Conservation (phyloP, 2,329 filamentous ascomycete species). For the Beauveria pseudobassiana region DNA sequence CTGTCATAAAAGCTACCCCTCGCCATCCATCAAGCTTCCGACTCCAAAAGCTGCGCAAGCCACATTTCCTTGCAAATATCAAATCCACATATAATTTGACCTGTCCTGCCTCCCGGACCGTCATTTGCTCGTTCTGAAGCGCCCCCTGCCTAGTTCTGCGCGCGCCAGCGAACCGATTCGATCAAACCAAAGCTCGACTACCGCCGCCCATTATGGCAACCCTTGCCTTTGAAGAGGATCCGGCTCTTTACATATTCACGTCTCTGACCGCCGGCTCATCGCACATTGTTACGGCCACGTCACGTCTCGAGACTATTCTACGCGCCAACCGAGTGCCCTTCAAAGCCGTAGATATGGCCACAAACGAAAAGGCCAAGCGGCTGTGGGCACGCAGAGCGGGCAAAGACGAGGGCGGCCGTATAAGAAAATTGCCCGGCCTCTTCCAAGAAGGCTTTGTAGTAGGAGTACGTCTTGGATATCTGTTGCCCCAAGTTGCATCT, state of each 20-base stretch:
- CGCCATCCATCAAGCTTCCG: neutral
- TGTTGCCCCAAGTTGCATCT: neutral
- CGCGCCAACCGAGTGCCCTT: slow-evolving; percentile 93
- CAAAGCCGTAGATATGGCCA: slow-evolving; percentile 84
- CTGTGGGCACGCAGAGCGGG: slow-evolving; percentile 80
- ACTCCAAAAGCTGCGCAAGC: neutral
- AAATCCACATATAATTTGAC: neutral
- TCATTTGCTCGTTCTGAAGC: neutral
- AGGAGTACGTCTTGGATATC: slow-evolving; percentile 54
- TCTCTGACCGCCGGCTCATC: slow-evolving; percentile 92
- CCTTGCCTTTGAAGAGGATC: slow-evolving; percentile 49
- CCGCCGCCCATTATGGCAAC: slow-evolving; percentile 18
- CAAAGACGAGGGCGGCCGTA: slow-evolving; percentile 54
- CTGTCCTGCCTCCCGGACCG: neutral
- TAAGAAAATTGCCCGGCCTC: slow-evolving; percentile 76
- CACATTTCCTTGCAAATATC: neutral
- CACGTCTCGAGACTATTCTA: slow-evolving; percentile 90
- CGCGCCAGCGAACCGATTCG: neutral
- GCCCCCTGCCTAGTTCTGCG: neutral
- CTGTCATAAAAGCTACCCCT: slow-evolving; percentile 1
- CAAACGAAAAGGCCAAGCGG: slow-evolving; percentile 79
- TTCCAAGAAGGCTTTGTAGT: slow-evolving; percentile 82
- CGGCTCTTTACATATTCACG: slow-evolving; percentile 87
- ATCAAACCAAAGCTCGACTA: neutral
- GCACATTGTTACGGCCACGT: slow-evolving; percentile 93